phyloP scores from a whole-genome alignment of 805 yeast species.

The Metschnikowia anglica region DNA sequence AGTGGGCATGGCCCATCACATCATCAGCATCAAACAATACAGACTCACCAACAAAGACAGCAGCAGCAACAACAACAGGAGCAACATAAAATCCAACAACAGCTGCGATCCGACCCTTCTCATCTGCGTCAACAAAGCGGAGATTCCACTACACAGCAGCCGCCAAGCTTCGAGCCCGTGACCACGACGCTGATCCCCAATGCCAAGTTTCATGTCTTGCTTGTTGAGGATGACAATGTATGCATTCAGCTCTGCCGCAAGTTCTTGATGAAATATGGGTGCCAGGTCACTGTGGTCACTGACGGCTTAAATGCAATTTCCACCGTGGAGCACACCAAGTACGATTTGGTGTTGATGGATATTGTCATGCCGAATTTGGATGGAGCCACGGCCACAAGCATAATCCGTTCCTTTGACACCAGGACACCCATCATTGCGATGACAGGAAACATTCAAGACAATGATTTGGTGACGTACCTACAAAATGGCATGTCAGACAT shows the following conservation, averaged over 20 bases:
- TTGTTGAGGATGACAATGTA: slow-evolving; percentile 80
- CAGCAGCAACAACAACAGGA: slow-evolving; percentile 4
- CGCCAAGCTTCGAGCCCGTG: slow-evolving; percentile 22
- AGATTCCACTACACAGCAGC: not conserved
- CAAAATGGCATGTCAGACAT: slow-evolving; percentile 92
- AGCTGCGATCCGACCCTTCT: not conserved
- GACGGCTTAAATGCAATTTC: slow-evolving; percentile 90
- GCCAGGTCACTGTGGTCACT: slow-evolving; percentile 87
- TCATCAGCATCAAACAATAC: slow-evolving; percentile 9
- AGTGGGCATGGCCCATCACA: too few relatives aligned
- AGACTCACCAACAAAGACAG: slow-evolving; percentile 6
- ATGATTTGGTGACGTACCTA: slow-evolving; percentile 74
- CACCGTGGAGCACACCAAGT: slow-evolving; percentile 66
- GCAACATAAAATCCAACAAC: slow-evolving; percentile 1
- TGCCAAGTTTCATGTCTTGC: slow-evolving; percentile 64
- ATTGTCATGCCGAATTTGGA: slow-evolving; percentile 86
- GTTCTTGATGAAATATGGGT: slow-evolving; percentile 82
- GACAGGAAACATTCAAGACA: slow-evolving; percentile 87
- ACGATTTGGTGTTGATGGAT: slow-evolving; percentile 81
- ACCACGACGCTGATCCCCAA: slow-evolving; percentile 25
- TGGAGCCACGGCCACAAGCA: slow-evolving; percentile 88
- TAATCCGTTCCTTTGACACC: slow-evolving; percentile 80
- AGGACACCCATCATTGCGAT: slow-evolving; percentile 89
- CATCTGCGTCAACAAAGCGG: slow-evolving; percentile 9
- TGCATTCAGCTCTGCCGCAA: slow-evolving; percentile 82